A percentile compares a stretch with the other conserved stretches of the same genome.
These are phyloP conservation scores for Trichoderma parareesei DNA, from an alignment of 495 filamentous ascomycete genomes.

Conservation along the genomic window DNA sequence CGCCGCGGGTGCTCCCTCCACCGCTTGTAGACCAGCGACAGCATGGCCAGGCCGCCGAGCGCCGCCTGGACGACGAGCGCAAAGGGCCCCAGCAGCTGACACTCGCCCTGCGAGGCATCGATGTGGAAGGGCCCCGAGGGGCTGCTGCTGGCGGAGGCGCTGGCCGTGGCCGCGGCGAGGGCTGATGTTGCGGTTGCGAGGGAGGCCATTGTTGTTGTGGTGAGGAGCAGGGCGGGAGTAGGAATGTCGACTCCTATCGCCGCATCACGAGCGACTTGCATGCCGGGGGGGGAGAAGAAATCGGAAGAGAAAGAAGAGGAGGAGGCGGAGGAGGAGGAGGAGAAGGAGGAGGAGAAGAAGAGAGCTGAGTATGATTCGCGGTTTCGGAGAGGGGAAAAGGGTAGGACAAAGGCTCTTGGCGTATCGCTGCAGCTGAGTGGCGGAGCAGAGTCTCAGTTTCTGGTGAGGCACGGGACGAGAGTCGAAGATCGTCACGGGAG, in stretches of 20 bases:
- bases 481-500: too few relatives aligned
- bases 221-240: constrained; percentile 21
- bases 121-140: constrained; percentile 10
- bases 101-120: constrained; percentile 48
- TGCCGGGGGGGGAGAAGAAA: not conserved
- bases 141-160: constrained; percentile 21
- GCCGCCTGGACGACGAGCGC: constrained; percentile 83
- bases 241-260: constrained; percentile 23
- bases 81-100: constrained; percentile 73
- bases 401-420: too few relatives aligned
- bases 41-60: constrained; percentile 73
- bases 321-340: not conserved
- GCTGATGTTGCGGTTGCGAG: constrained; percentile 16
- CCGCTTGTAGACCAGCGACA: constrained; percentile 85
- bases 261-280: constrained; percentile 3
- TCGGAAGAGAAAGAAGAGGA: not conserved
- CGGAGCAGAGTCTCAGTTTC: too few relatives aligned
- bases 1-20: constrained; percentile 87
- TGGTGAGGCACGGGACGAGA: too few relatives aligned
- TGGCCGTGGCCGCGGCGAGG: constrained; percentile 20
- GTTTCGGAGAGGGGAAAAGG: not conserved
- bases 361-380: not conserved
- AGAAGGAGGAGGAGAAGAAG: not conserved
- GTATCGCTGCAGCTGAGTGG: too few relatives aligned
- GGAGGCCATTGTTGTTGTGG: constrained; percentile 15